Evolutionary conservation across 148 eudicot genomes (phyloP), one percentile per base, ranked within the genome.

Genomic region (Persicaria maculosa): DNA sequence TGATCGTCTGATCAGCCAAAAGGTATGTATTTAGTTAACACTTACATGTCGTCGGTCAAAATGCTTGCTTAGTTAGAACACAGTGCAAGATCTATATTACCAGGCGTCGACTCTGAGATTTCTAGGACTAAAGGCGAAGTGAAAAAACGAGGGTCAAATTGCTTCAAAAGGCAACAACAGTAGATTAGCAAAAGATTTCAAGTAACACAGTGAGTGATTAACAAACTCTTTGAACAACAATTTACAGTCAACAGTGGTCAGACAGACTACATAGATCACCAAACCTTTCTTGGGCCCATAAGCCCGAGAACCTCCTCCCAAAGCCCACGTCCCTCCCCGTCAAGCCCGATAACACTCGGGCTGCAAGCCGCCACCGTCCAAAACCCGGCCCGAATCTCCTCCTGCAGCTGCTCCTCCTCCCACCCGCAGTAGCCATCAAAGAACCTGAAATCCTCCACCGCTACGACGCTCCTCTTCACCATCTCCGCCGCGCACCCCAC

Each of bases 361-460:
- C 95, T 88, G 74, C 97, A 89, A 1, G 98, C 98, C 40, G 93
- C 97, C 46, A 91, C 82, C 9, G 90, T 81, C 98, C 98, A 93
- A 81, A 84, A 89, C 15, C 97, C 97, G 16, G 91, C 86, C 78
- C 77, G 69, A 7, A 93, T 86, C 89, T 93, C 98, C 62, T 87
- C 98, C 68, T 69, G 82, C 82, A 93, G 20, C 72, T 91, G 98
- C 64, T 88, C 89, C 80, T 74, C 85, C 43, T 89, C 95, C 97
- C 98, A 93, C 64, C 95, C 97, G 81, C 98, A 93, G 68, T 89
- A 93, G 67, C 98, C 98, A 80, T 93, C 95, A 74, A 88, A 93
- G 84, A 93, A 93, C 83, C 85, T 85, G 40, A 93, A 84, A 11
- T 88, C 88, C 67, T 72, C 88, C n/a, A 79, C 75, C 40, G 80